Conservation (phyloP, 305 asterid genomes). For the Euphrasia arctica region DNA sequence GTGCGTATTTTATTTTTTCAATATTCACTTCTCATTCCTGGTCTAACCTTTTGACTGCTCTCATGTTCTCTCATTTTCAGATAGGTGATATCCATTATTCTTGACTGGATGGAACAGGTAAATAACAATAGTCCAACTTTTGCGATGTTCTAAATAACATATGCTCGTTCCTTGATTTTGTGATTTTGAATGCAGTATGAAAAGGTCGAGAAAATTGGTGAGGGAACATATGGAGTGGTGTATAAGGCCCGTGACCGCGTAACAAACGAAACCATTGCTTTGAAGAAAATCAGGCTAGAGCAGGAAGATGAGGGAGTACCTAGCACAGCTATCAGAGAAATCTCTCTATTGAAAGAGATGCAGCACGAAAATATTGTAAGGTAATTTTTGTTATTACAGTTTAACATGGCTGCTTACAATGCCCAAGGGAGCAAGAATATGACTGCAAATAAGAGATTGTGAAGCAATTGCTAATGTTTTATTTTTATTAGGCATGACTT, state of each 20-base stretch:
- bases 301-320: conserved; percentile 90
- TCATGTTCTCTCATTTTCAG: conserved; percentile 1
- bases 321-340: conserved; percentile 79
- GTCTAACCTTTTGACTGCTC: conserved; percentile 14
- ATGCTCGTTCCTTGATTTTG: conserved; percentile 11
- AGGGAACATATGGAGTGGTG: conserved; percentile 81
- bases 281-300: conserved; percentile 78
- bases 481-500: neutral
- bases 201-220: conserved; percentile 85
- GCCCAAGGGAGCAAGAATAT: conserved; percentile 6
- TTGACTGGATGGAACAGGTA: conserved; percentile 35
- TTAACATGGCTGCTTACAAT: conserved; percentile 11
- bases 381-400: conserved; percentile 26
- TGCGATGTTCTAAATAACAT: neutral
- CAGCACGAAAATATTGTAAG: conserved; percentile 78
- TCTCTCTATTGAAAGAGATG: conserved; percentile 81
- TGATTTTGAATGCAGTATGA: conserved; percentile 48
- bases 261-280: conserved; percentile 73
- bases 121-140: neutral
- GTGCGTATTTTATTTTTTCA: neutral
- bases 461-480: neutral
- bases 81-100: conserved; percentile 5
- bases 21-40: neutral
- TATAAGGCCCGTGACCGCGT: conserved; percentile 75
- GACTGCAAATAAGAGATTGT: conserved; percentile 10